Evolutionary conservation across 805 yeast species (phyloP).

Genomic region (Sugiyamaella mastotermitis): DNA sequence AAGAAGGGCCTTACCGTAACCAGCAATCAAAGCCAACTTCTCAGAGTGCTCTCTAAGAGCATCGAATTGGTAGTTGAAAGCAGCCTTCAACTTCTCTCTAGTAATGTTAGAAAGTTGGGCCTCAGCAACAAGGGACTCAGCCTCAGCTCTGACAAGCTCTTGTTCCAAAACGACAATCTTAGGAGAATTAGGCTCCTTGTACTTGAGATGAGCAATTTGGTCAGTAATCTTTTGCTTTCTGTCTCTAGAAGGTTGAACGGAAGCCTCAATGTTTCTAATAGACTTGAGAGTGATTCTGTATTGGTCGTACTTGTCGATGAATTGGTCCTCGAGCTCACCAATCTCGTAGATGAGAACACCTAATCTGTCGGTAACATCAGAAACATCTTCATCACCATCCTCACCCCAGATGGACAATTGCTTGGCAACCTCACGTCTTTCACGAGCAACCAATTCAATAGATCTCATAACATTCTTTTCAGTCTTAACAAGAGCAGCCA

Average conservation of each 20-base stretch:
- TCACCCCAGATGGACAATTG: constrained; percentile 98
- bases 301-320: constrained; percentile 96
- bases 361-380: constrained; percentile 94
- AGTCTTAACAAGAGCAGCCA: constrained; percentile 87
- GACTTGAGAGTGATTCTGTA: constrained; percentile 94
- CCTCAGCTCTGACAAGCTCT: constrained; percentile 98
- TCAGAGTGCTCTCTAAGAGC: constrained; percentile 92
- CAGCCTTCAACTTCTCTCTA: constrained; percentile 95
- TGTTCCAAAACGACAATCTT: constrained; percentile 94
- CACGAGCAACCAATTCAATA: constrained; percentile 86
- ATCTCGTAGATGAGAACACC: constrained; percentile 94
- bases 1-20: constrained; percentile 95
- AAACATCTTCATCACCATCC: constrained; percentile 93
- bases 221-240: constrained; percentile 96
- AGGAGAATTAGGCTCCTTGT: constrained; percentile 97
- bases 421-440: constrained; percentile 94
- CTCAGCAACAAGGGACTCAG: constrained; percentile 97
- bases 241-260: constrained; percentile 97
- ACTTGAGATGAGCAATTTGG: constrained; percentile 94
- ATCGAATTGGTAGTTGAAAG: constrained; percentile 94
- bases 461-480: constrained; percentile 95
- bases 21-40: constrained; percentile 94
- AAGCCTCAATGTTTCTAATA: constrained; percentile 92
- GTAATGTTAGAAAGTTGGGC: constrained; percentile 98
- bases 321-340: constrained; percentile 97